Conservation (phyloP, 139 green algal species). For the Auxenochlorella protothecoides region DNA sequence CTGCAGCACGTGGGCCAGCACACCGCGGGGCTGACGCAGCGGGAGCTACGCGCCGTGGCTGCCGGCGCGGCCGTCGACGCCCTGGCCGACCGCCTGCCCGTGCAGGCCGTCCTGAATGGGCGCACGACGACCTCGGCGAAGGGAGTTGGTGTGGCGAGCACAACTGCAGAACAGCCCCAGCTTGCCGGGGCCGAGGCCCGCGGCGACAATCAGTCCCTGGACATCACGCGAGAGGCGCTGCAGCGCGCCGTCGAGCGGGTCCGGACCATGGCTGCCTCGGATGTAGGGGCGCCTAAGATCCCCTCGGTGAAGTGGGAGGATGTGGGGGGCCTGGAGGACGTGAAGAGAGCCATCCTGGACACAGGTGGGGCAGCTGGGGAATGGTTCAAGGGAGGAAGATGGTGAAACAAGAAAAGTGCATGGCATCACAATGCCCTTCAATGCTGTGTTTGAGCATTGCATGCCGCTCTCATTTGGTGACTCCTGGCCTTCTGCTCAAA, state of each 20-base stretch:
- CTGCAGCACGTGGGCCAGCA: constrained; percentile 33
- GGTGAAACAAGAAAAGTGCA: no score
- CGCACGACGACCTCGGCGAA: background rate
- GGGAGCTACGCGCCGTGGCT: constrained; percentile 56
- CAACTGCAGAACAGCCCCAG: background rate
- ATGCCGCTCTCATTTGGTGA: background rate
- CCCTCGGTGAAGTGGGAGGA: constrained; percentile 84
- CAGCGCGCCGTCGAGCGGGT: no score
- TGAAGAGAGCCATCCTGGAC: constrained; percentile 79
- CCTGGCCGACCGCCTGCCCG: constrained; percentile 9
- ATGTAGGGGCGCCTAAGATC: constrained; percentile 50
- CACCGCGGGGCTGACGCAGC: constrained; percentile 65
- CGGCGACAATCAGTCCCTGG: constrained; percentile 40
- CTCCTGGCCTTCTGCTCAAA: background rate
- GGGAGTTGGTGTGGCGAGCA: background rate
- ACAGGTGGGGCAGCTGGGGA: constrained; percentile 24
- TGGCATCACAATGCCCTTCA: no score
- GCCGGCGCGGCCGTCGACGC: constrained; percentile 43
- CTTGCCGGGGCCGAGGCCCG: background rate
- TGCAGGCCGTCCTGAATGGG: constrained; percentile 2
- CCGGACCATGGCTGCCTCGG: constrained; percentile 24
- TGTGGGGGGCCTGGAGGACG: constrained; percentile 77
- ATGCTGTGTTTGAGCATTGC: background rate
- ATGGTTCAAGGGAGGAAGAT: no score
- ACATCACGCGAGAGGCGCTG: constrained; percentile 40